A percentile compares a stretch with the other conserved stretches of the same genome.
Conservation (phyloP, 2,329 filamentous ascomycete genomes). For the Fusarium verticillioides region DNA sequence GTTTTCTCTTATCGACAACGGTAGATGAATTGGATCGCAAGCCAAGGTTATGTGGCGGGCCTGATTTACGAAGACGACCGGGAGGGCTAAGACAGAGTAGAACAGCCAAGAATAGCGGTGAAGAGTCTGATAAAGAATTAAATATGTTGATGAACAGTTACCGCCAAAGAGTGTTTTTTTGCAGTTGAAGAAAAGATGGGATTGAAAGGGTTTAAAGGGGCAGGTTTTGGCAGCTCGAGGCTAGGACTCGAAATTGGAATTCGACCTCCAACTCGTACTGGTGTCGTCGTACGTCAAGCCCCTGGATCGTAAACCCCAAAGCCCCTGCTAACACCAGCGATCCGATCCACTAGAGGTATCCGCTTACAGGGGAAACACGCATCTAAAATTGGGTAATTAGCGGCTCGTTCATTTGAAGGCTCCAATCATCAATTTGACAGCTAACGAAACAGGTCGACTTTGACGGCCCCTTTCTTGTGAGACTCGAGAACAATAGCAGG, state of each 20-base stretch:
- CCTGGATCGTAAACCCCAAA: constrained; percentile 21
- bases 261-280: constrained; percentile 27
- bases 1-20: constrained; percentile 35
- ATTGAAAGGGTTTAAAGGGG: constrained; percentile 32
- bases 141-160: constrained; percentile 2
- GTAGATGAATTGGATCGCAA: constrained; percentile 30
- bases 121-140: constrained; percentile 6
- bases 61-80: constrained; percentile 28
- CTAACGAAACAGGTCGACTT: constrained; percentile 13
- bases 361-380: constrained; percentile 27
- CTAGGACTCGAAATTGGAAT: constrained; percentile 34
- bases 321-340: constrained; percentile 32
- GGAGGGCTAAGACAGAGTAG: constrained; percentile 30
- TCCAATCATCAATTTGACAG: constrained; percentile 25
- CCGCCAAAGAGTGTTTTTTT: constrained; percentile 18
- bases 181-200: constrained; percentile 11
- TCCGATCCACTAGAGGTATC: constrained; percentile 36
- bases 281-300: constrained; percentile 31
- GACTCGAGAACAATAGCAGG: not conserved
- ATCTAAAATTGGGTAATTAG: constrained; percentile 39
- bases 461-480: constrained; percentile 18
- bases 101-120: constrained; percentile 35
- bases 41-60: constrained; percentile 24
- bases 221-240: constrained; percentile 22
- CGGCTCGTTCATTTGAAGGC: constrained; percentile 20